phyloP scores from a whole-genome alignment of 1,284 basidiomycete genomes.

The Austroboletus novae-zelandiae region DNA sequence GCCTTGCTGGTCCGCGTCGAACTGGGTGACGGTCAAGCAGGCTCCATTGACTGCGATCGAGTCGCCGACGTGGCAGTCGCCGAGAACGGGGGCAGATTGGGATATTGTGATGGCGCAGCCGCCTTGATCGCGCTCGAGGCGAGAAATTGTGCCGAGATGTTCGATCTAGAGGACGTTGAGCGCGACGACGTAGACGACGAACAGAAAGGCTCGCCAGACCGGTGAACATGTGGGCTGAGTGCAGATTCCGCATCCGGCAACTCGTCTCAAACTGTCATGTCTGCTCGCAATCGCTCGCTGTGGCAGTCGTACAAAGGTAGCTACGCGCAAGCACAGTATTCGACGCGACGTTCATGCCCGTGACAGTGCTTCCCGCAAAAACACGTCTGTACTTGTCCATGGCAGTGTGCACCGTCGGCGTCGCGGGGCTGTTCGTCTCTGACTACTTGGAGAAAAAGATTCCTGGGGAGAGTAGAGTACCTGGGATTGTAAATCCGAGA shows the following conservation, averaged over 20 bases:
- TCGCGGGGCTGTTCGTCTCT: constrained; percentile 51
- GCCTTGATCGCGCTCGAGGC: constrained; percentile 59
- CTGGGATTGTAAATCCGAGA: too few species aligned
- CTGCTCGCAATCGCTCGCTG: constrained; percentile 28
- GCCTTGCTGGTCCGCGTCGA: constrained; percentile 55
- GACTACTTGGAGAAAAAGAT: constrained; percentile 50
- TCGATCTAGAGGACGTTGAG: constrained; percentile 57
- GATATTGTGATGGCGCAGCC: constrained; percentile 87
- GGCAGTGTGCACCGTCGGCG: constrained; percentile 50
- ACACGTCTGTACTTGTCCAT: constrained; percentile 61
- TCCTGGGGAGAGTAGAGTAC: constrained; percentile 1
- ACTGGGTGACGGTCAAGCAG: constrained; percentile 90
- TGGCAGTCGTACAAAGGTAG: constrained; percentile 45
- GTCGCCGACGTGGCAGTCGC: constrained; percentile 93
- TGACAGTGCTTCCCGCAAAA: constrained; percentile 53
- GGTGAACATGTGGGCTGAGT: constrained; percentile 51
- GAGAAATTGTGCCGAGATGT: constrained; percentile 72
- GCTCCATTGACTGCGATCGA: constrained; percentile 83
- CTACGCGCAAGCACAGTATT: not conserved
- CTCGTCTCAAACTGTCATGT: constrained; percentile 18
- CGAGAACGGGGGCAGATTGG: constrained; percentile 72
- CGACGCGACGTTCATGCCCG: constrained; percentile 9
- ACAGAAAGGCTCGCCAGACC: constrained; percentile 54
- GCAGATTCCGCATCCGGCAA: not conserved
- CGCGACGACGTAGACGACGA: not conserved